These are phyloP conservation scores for Peniophora sp. DNA, from an alignment of 1,284 basidiomycete species.

Conservation along the genomic window DNA sequence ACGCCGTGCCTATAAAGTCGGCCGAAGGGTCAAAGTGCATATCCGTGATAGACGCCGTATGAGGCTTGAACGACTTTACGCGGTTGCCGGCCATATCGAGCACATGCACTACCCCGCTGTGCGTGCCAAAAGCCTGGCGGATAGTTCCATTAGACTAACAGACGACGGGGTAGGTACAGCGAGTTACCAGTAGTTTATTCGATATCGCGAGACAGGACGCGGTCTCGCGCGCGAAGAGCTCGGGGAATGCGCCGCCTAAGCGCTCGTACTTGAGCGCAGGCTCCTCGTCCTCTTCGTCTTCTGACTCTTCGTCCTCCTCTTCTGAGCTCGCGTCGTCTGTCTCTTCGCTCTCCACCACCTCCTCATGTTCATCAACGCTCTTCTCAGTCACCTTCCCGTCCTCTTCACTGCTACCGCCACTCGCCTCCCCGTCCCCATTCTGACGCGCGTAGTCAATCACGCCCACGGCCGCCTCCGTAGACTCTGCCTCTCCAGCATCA, in stretches of 20 bases:
- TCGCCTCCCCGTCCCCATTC: not conserved
- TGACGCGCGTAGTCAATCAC: too few species aligned
- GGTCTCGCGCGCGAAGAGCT: constrained; percentile 85
- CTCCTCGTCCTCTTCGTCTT: constrained; percentile 65
- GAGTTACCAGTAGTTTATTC: constrained; percentile 64
- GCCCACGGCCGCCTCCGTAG: too few species aligned
- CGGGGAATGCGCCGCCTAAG: constrained; percentile 66
- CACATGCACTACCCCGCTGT: constrained; percentile 86
- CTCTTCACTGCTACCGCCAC: constrained; percentile 10
- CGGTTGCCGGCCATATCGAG: constrained; percentile 75
- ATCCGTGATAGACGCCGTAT: constrained; percentile 85
- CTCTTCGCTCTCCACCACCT: constrained; percentile 9
- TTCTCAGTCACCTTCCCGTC: constrained; percentile 3
- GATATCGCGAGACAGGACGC: constrained; percentile 79
- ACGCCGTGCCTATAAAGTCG: constrained; percentile 90
- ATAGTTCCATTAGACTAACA: constrained; percentile 4
- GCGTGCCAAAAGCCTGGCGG: constrained; percentile 78
- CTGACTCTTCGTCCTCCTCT: constrained; percentile 40
- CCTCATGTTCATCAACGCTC: constrained; percentile 2
- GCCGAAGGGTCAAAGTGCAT: constrained; percentile 80
- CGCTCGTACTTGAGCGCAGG: constrained; percentile 87
- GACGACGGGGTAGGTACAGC: not conserved
- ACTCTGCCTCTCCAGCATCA: too few species aligned
- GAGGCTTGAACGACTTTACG: constrained; percentile 87
- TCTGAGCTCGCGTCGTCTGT: constrained; percentile 25